phyloP scores from a whole-genome alignment of 345 rosid species.

The Dipteronia sinensis region DNA sequence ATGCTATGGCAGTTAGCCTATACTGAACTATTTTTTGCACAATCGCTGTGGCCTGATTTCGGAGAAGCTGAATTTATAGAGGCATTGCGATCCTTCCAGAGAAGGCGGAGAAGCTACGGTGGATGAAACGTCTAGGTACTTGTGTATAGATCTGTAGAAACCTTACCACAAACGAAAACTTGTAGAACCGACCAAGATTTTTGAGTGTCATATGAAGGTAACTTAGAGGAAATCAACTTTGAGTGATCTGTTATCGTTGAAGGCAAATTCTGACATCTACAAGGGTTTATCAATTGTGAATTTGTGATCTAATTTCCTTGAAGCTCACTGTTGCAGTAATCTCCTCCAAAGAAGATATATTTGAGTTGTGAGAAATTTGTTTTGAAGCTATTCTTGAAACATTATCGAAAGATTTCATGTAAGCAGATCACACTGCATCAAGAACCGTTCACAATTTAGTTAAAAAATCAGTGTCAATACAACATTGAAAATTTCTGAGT shows the following conservation, averaged over 20 bases:
- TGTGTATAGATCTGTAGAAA: too few relatives aligned
- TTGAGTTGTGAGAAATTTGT: neutral
- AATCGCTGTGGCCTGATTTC: constrained; percentile 30
- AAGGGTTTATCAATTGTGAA: neutral
- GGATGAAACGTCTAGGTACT: neutral
- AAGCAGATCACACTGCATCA: neutral
- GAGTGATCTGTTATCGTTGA: neutral
- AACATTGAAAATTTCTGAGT: too few relatives aligned
- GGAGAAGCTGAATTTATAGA: constrained; percentile 36
- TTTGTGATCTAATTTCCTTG: neutral
- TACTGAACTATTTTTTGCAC: constrained; percentile 29
- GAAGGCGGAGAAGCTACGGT: constrained; percentile 22
- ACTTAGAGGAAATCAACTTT: neutral
- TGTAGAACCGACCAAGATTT: neutral
- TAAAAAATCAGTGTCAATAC: neutral
- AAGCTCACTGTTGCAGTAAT: neutral
- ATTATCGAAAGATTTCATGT: neutral
- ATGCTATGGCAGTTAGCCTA: constrained; percentile 37
- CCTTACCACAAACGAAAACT: neutral
- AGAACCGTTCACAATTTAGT: neutral
- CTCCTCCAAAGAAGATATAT: neutral
- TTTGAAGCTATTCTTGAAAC: neutral
- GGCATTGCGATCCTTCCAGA: constrained; percentile 30
- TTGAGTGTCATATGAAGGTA: neutral
- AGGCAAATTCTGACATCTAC: constrained; percentile 5